A percentile compares a stretch with the other conserved stretches of the same genome.
These are phyloP conservation scores for Phytophthora foliorum DNA, from an alignment of 352 stramenopile species.

Conservation along the genomic window DNA sequence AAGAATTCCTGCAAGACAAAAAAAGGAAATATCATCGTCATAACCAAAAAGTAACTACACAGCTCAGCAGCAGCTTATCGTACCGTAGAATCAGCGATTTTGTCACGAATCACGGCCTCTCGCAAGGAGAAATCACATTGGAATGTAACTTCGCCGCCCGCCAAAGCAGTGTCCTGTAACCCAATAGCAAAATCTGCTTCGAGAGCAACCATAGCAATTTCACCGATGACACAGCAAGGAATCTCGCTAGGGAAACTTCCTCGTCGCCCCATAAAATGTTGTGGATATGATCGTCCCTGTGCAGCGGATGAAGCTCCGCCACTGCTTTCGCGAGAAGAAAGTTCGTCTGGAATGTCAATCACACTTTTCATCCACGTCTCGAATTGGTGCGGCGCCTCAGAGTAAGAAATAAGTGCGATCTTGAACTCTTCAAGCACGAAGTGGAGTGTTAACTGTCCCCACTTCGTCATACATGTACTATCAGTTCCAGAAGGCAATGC, in stretches of 20 bases:
- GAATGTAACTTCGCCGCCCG: conserved; percentile 18
- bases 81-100: conserved; percentile 61
- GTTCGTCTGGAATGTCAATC: conserved; percentile 45
- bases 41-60: conserved; percentile 2
- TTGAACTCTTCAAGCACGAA: conserved; percentile 62
- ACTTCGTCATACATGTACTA: conserved; percentile 13
- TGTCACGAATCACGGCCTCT: conserved; percentile 50
- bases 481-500: not conserved
- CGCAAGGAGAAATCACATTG: conserved; percentile 60
- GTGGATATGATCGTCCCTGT: conserved; percentile 34
- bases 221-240: conserved; percentile 48
- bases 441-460: conserved; percentile 31
- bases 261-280: conserved; percentile 44
- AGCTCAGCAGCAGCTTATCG: conserved; percentile 6
- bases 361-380: conserved; percentile 65
- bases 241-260: conserved; percentile 43
- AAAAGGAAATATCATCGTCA: conserved; percentile 16
- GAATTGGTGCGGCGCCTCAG: conserved; percentile 54
- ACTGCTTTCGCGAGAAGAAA: conserved; percentile 47
- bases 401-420: conserved; percentile 55
- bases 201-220: conserved; percentile 42
- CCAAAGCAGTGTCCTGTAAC: conserved; percentile 11
- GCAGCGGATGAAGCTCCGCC: conserved; percentile 32
- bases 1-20: conserved; percentile 43
- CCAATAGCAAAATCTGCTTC: conserved; percentile 30